Base-by-base conservation (phyloP, 345 rosid genomes). In the Brassica juncea region DNA sequence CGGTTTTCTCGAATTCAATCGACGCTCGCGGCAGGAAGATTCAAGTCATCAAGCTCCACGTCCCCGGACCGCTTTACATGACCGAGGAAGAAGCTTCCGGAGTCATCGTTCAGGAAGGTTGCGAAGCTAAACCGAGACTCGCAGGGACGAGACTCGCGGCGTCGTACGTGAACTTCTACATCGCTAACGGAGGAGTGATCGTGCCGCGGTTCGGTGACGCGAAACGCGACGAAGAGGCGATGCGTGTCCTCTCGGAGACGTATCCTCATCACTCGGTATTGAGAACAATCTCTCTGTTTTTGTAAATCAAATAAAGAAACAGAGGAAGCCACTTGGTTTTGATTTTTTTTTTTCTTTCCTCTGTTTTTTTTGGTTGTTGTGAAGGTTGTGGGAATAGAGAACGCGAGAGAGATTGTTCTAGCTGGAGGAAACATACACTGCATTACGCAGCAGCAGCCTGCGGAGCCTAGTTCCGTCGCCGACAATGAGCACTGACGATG, bases 341-440 rank as follows among this genome's bases (percentile, higher is more conserved):
- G 35, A 32, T 5, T 32, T 32, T 32, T 32, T 0, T 32, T 32
- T 5, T 5, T 23, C 1, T 23, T 23, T 23, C 25, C 25, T 23
- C 25, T 23, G 25, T 21, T 21, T 21, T 4, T 32, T 32, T 32
- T 4, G 0, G 5, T 4, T 31, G 35, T 80, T 66, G 54, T 8
- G 37, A 85, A 92, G 96, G 90, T 93, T 74, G 94, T 91, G 78
- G 75, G 83, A 66, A 84, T 95, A 8, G 88, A 91, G 80, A 88
- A 91, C 39, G 96, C 96, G 27, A 84, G 98, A 83, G 99, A 95
- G 85, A 95, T 91, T 2, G 92, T 84, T 65, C 73, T 93, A 66
- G 99, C 85, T 9, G 99, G 99, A 55, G 99, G 99, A 74, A 94
- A 94, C 70, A 86, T 93, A 30, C 99, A 94, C 58, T 95, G 99